phyloP scores from a whole-genome alignment of 169 alveolate genomes.

The Eimeria sp. region DNA sequence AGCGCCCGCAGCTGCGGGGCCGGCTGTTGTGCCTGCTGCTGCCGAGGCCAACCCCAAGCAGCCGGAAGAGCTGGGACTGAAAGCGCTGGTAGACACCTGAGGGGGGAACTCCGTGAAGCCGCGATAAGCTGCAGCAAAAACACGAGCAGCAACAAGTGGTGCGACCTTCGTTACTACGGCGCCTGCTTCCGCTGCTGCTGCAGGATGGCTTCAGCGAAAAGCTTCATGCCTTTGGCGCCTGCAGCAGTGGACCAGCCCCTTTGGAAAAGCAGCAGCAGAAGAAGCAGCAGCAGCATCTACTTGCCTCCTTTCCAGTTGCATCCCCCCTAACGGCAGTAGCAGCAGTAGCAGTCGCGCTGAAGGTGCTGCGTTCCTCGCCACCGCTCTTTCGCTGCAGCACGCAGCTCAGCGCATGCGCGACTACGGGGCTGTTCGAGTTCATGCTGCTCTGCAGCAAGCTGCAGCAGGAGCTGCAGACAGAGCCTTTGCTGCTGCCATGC shows the following conservation, averaged over 20 bases:
- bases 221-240: conserved; percentile 75
- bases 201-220: conserved; percentile 46
- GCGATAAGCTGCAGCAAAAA: no score
- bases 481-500: conserved; percentile 7
- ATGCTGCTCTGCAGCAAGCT: conserved; percentile 40
- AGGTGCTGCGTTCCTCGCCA: conserved; percentile 11
- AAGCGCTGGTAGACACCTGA: no score
- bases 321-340: conserved; percentile 3
- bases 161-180: no score
- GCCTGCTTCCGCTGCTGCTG: no score
- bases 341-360: not conserved
- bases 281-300: not conserved
- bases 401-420: conserved; percentile 14
- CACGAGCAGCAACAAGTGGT: no score
- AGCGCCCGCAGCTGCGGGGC: not conserved
- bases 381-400: conserved; percentile 50
- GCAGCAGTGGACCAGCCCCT: conserved; percentile 33
- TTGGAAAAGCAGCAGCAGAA: not conserved
- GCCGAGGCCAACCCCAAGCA: no score
- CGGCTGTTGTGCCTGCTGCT: no score
- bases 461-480: conserved; percentile 40
- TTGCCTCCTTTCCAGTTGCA: not conserved
- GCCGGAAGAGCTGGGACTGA: no score
- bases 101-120: no score
- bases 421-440: not conserved